Base-by-base conservation (phyloP, 805 yeast genomes). In the Yarrowia divulgata region DNA sequence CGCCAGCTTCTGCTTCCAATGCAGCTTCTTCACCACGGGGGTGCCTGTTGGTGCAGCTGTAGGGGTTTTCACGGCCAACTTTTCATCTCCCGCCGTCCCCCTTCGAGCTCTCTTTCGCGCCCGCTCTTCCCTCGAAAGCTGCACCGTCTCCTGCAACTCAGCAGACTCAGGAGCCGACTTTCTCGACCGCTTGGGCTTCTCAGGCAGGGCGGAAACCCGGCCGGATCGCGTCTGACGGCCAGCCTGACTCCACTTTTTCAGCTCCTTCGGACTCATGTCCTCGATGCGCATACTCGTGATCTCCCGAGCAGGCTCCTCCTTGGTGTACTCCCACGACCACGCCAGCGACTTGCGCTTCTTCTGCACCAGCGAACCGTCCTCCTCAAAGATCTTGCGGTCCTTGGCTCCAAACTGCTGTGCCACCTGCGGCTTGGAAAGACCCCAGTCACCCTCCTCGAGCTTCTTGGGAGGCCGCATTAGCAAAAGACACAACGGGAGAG, bases 271-370 rank as follows among this genome's bases (percentile, higher is more conserved):
- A 34, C 52, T 60, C 66, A 60, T 42, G 14, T 60, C 52, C 52
- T 60, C 66, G 8, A 45, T 42, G 18, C 66, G 52, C 13, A 60
- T 60, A 14, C 66, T 60, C 18, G 52, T 45, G 34, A 60, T 60
- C 23, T 60, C 66, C 34, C 45, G 29, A 1, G 66, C 52, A 34
- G 66, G 66, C 19, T 60, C 52, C 52, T 60, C 66, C 19, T 45
- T 43, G 42, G 66, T 60, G 52, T 60, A 60, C 52, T 60, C 66
- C 66, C 66, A 60, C 19, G 66, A 43, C 66, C 66, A 60, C 3
- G 52, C 52, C 29, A 18, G 14, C 10, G 52, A n/a, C 52, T 60
- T 43, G 42, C 66, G 66, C 13, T 57, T 57, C 60, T 57, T 42
- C 48, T 57, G 63, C 19, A 40, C 48, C 35, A 57, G 29, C 19